Evolutionary conservation across 257 asterid genomes (phyloP), one percentile per base, ranked within the genome.

Genomic region (Rauvolfia tetraphylla): DNA sequence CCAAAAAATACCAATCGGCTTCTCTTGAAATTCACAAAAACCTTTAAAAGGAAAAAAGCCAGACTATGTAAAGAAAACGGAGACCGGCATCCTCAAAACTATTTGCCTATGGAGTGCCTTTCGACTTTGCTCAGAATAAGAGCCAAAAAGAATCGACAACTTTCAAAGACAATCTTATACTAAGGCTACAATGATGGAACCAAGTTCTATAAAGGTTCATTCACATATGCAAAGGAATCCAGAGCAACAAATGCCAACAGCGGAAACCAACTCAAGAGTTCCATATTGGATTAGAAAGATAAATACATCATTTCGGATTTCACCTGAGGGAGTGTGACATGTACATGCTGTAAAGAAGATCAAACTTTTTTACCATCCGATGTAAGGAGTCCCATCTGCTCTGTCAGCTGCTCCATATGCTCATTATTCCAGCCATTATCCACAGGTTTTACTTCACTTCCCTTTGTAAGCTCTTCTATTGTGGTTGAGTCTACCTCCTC

Each of bases 321-420:
- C 27, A 79, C 83, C 71, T 58, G 20, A 38, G 67, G 76, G 25
- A 53, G 67, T 46, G 34, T 58, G 46, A 65, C n/a, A 78, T 72
- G 49, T 74, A 72, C 58, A 76, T 76, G 23, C 22, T 67, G 17
- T 51, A 54, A 76, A 71, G 69, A 73, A 22, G 59, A 72, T 85
- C 83, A 92, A 72, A 75, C 76, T 61, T 87, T 91, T 69, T 87
- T 78, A 72, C 80, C 80, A 5, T 92, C 88, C 5, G 94, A 90
- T 18, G 96, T 76, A 61, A 95, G 96, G 79, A 80, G 89, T 34
- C 88, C 99, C 99, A 95, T 89, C 85, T 90, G 97, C 85, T 91
- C 89, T 0, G 97, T 91, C 53, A 95, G 90, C 67, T 86, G 86
- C 22, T 89, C 89, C 96, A 93, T 36, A 66, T 88, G 80, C 81